Evolutionary conservation across 1,139 yeast genomes (phyloP), one percentile per base, ranked within the genome.

Genomic region (Scheffersomyces cryptocercus): DNA sequence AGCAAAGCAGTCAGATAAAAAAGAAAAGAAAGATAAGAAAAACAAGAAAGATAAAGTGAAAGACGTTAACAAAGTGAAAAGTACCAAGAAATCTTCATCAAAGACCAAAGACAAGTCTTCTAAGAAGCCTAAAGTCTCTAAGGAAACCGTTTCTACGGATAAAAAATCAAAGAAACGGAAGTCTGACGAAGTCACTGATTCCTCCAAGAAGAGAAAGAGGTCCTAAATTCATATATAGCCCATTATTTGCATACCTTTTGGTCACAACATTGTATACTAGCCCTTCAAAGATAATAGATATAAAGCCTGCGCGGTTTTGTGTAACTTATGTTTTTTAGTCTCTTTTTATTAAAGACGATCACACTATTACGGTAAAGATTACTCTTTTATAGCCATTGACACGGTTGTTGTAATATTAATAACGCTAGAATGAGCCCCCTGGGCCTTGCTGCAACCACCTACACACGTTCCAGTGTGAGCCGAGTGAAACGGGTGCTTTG

Each of bases 51-150:
- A 46, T 12, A 55, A 49, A 16, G 38, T 41, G 57, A 40, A 53
- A 54, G 46, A 55, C 53, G 40, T 55, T 51, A 47, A 58, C 56
- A 50, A 58, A 52, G 29, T 28, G 30, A 28, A 36, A 36, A 42
- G 40, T 38, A 34, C 32, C 34, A 13, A 35, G 35, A 40, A 41
- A 33, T 13, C 26, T 20, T 20, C 26, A 5, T 20, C 40, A 34
- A 35, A 36, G 40, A 32, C 43, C 45, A 41, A 30, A 31, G 30
- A 14, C 31, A 37, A 28, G 29, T 16, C 31, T 7, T 16, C 13
- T 8, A 38, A 38, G 16, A 29, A 10, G 10, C 32, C 14, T 37
- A 46, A 37, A 54, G 54, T 45, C 59, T 53, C 45, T 56, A 55
- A 47, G 56, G 59, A 38, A 54, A 58, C 47, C 36, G n/a, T 37